Percentiles rank a stretch among this genome's conserved stretches.
phyloP scores from a whole-genome alignment of 1,284 basidiomycete species.

The Apiotrichum brassicae region DNA sequence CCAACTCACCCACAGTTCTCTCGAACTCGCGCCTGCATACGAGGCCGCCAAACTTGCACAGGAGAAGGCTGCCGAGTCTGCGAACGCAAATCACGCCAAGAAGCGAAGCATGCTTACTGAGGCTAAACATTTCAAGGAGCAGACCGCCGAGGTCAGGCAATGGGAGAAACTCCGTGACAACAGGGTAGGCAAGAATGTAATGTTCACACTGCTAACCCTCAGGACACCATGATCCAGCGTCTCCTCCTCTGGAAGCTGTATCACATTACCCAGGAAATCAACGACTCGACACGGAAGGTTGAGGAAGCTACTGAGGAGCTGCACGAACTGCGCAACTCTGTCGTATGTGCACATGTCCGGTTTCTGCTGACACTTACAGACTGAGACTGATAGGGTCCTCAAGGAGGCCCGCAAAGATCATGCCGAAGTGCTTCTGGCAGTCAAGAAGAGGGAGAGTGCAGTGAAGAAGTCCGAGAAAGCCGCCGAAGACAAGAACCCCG shows the following conservation, averaged over 20 bases:
- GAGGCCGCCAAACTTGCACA: slow-evolving; percentile 81
- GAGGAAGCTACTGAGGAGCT: slow-evolving; percentile 65
- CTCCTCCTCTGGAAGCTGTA: slow-evolving; percentile 84
- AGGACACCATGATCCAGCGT: slow-evolving; percentile 75
- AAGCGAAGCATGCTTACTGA: slow-evolving; percentile 88
- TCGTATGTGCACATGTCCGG: slow-evolving; percentile 40
- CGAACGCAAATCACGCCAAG: slow-evolving; percentile 89
- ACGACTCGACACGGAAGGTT: slow-evolving; percentile 63
- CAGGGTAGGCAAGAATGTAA: too few relatives aligned
- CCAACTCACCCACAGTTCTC: slow-evolving; percentile 49
- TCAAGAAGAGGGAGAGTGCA: slow-evolving; percentile 66
- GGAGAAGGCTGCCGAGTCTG: slow-evolving; percentile 84
- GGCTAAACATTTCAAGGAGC: slow-evolving; percentile 95
- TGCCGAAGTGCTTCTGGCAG: slow-evolving; percentile 65
- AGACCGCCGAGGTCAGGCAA: slow-evolving; percentile 85
- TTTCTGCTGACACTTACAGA: slow-evolving; percentile 24
- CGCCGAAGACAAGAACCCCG: slow-evolving; percentile 78
- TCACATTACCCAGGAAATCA: slow-evolving; percentile 78
- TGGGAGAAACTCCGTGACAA: slow-evolving; percentile 74
- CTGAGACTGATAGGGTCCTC: slow-evolving; percentile 58
- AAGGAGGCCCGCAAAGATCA: slow-evolving; percentile 71
- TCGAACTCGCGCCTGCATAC: slow-evolving; percentile 83
- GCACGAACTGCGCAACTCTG: slow-evolving; percentile 60
- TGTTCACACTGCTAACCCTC: slow-evolving; percentile 8
- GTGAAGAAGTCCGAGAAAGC: slow-evolving; percentile 77